phyloP scores from a whole-genome alignment of 1,284 basidiomycete species.

The Leccinum pallidistipes region DNA sequence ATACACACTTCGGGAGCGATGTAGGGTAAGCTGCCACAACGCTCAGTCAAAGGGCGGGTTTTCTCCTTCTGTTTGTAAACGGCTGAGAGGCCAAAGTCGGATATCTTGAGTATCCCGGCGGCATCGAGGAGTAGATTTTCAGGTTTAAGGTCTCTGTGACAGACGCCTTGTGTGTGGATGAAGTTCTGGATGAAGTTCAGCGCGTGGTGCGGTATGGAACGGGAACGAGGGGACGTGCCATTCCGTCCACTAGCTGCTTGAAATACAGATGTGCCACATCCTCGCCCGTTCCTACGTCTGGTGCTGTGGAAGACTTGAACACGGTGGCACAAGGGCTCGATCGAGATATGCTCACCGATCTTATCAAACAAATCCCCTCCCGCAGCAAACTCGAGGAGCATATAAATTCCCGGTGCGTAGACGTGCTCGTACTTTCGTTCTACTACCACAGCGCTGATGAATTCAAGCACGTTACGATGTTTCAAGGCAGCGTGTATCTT shows the following conservation, averaged over 20 bases:
- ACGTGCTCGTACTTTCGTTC: conserved; percentile 60
- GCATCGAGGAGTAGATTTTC: conserved; percentile 89
- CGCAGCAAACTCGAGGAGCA: conserved; percentile 89
- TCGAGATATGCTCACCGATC: conserved; percentile 63
- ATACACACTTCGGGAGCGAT: conserved; percentile 84
- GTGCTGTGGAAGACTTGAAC: conserved; percentile 34
- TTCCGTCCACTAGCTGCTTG: conserved; percentile 81
- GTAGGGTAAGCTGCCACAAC: conserved; percentile 95
- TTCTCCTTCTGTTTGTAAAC: conserved; percentile 91
- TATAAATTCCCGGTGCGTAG: conserved; percentile 84
- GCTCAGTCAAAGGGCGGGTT: conserved; percentile 67
- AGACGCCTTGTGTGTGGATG: conserved; percentile 89
- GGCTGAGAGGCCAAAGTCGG: conserved; percentile 93
- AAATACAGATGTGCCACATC: conserved; percentile 94
- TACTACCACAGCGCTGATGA: conserved; percentile 75
- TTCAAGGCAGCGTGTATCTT: conserved; percentile 86
- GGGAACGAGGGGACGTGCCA: conserved; percentile 43
- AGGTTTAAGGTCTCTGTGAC: conserved; percentile 95
- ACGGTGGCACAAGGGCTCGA: not conserved
- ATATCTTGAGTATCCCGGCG: conserved; percentile 84
- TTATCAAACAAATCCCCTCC: conserved; percentile 98
- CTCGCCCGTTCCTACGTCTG: conserved; percentile 86
- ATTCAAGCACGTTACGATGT: conserved; percentile 83
- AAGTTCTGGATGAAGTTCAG: conserved; percentile 53
- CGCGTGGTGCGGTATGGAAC: not conserved